phyloP scores from a whole-genome alignment of 768 basidiomycete genomes.

The Macrolepiota fuliginosa region DNA sequence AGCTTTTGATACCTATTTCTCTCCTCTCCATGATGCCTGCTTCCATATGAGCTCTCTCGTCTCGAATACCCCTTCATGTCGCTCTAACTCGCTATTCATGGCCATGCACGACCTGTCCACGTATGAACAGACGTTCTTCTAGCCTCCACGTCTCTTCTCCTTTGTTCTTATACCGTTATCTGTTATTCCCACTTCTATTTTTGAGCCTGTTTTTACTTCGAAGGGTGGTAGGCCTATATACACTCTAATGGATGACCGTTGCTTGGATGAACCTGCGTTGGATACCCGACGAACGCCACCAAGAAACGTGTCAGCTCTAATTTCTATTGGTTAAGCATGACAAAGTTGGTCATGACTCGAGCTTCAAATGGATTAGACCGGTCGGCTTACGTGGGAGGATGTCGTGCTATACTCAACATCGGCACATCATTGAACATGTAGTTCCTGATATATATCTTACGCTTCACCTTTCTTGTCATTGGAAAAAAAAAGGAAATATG shows the following conservation, averaged over 20 bases:
- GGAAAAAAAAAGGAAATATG: conserved; percentile 21
- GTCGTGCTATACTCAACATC: not conserved
- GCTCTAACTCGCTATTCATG: conserved; percentile 32
- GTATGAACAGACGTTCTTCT: conserved; percentile 31
- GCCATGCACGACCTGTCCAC: conserved; percentile 38
- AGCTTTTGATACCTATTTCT: not conserved
- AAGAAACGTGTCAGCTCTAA: not conserved
- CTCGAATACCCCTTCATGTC: conserved; percentile 34
- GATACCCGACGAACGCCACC: not conserved
- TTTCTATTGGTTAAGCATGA: not conserved
- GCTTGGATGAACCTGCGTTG: conserved; percentile 2
- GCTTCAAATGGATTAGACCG: not conserved
- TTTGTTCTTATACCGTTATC: conserved; percentile 16
- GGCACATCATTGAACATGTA: not conserved
- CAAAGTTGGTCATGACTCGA: not conserved
- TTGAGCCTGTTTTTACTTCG: conserved; percentile 17
- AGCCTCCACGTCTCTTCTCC: conserved; percentile 27
- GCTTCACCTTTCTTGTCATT: not conserved
- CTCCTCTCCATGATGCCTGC: conserved; percentile 3
- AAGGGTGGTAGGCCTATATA: conserved; percentile 15
- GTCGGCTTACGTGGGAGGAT: conserved; percentile 3
- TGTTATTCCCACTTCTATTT: conserved; percentile 18
- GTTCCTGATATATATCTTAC: not conserved
- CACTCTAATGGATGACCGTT: conserved; percentile 14
- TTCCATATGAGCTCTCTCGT: conserved; percentile 20